Base-by-base conservation (phyloP, 2,329 filamentous ascomycete species). In the Pyricularia grisea region DNA sequence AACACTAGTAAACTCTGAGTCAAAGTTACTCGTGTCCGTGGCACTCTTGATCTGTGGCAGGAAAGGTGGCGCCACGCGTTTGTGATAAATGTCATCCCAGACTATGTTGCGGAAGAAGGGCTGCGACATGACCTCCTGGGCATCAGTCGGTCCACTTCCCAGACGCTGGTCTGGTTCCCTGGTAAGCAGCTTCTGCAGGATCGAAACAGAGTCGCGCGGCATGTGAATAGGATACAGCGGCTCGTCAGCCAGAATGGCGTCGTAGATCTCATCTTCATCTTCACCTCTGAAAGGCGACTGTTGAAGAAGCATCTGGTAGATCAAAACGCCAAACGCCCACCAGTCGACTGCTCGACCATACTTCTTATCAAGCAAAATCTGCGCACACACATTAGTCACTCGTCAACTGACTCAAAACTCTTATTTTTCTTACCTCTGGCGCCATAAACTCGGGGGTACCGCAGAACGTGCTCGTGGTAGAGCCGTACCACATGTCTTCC, bases 371-470 rank as follows among this genome's bases (percentile, higher is more conserved):
- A 98, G 85, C 50, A 99, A 83, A 80, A 99, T 99, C 91, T 96
- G 61, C 30, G n/a, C 31, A 31, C 28, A 2, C 5, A 58, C 14
- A 7, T 33, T 14, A 31, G 17, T 11, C n/a, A 30, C 25, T 28
- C 2, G 1, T 20, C 14, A 33, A 23, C 4, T 25, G 25, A 20
- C 7, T 28, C 17, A 17, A 20, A 17, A 2, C 1, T 2, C 11
- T 14, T 68, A 14, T n/a, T 23, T 42, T 20, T 76, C 83, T 75
- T 84, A 96, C 93, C 85, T 99, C 95, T 10, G 95, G 95, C 10
- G 95, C 95, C 95, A 99, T 99, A 74, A 99, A 99, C 78, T 99
- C 95, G 20, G 95, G 95, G n/a, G 95, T 99, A 79, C 95, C 95
- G 78, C 95, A 99, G 83, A 99, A 99, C 9, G 95, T 99, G 81